Base-by-base conservation (phyloP, 1,139 yeast genomes). In the Hemisphaericaspora xylanilytica region DNA sequence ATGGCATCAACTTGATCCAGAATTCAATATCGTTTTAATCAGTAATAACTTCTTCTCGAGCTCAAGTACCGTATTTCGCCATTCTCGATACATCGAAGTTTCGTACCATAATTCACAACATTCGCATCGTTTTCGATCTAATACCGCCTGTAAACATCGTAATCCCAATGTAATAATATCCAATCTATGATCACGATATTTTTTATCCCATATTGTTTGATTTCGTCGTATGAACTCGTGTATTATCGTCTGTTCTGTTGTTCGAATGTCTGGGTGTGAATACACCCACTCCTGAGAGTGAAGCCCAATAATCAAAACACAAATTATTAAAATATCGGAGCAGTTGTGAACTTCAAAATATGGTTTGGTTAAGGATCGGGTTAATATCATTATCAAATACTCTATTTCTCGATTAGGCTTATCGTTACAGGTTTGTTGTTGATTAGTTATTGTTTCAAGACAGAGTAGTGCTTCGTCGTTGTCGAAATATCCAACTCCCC, bases 401-500 rank as follows among this genome's bases (percentile, higher is more conserved):
- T 27, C 29, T 5, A 13, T 27, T n/a, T 13, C n/a, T n/a, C n/a
- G n/a, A n/a, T n/a, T n/a, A n/a, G n/a, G n/a, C n/a, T n/a, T n/a
- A n/a, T n/a, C n/a, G n/a, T n/a, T n/a, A n/a, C n/a, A n/a, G n/a
- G 9, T 13, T 27, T 5, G n/a, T 13, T 10, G 18, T 4, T 28
- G 30, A 13, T 28, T 8, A 10, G 32, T 29, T 29, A 29, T 4
- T 14, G 10, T 4, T 9, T 15, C 7, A 8, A 28, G 31, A 18
- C 22, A 12, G 12, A 29, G 6, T 5, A 17, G n/a, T 3, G 32
- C 24, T n/a, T 29, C 32, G 32, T 17, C 24, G 15, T 29, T 17
- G 15, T 29, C 32, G 10, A 29, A 29, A 18, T 29, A 29, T 29
- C 32, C 32, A 7, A 18, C 18, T 17, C 32, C 32, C 32, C 32